Evolutionary conservation across 1,284 basidiomycete species (phyloP), one percentile per base, ranked within the genome.

Genomic region (Meira nashicola): DNA sequence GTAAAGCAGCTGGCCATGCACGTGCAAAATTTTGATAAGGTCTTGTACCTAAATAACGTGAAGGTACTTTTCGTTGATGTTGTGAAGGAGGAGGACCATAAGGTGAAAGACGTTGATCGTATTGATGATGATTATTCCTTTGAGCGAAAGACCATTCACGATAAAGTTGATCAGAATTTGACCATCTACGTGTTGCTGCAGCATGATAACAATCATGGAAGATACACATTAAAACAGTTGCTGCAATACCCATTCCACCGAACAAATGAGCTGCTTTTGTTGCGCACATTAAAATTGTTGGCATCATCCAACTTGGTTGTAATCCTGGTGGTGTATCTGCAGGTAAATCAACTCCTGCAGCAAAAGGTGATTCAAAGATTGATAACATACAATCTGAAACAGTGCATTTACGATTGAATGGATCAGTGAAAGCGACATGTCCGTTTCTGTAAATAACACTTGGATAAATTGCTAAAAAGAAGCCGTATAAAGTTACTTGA

Each of bases 121-220:
- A 17, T 4, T 17, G 17, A 25, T n/a, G n/a, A n/a, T n/a, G n/a
- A n/a, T n/a, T n/a, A n/a, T 33, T 33, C 8, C 28, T 33, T 33
- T 33, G 28, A 33, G 28, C 3, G 28, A 33, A 33, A 4, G 28
- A 33, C 23, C 21, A 50, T 15, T 50, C 47, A 25, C 21, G 14
- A 25, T 25, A 50, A 5, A 50, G 5, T n/a, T 46, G n/a, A 23
- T 61, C 60, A 17, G 62, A 63, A 14, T 41, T 25, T 9, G 46
- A 46, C 76, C 76, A 78, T 52, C 76, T 65, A 38, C 58, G 28
- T 33, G 55, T 56, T 23, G 67, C 68, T 14, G 70, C 67, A 46
- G 66, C 57, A 41, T 65, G 66, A 58, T 78, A 78, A 28, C 62
- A 62, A 63, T 76, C 76, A 63, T 74, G 74, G 17, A 66, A 50